Evolutionary conservation across 768 basidiomycete species (phyloP), one percentile per base, ranked within the genome.

Genomic region (Tricholoma sp.): DNA sequence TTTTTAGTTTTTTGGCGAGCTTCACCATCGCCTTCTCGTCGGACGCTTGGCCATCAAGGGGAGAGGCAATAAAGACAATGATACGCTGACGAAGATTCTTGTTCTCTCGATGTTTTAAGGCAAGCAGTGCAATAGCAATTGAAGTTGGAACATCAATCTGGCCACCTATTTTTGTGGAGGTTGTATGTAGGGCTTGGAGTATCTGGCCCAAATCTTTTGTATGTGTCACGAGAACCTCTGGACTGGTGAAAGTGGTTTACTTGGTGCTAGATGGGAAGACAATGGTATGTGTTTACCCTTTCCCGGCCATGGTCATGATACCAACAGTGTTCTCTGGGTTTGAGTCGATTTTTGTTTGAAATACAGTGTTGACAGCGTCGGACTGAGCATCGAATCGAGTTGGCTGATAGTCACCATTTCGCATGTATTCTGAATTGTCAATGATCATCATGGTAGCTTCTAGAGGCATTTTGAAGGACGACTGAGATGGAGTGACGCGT

Each of bases 271-370:
- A 35, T 31, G 9, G 22, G 29, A 6, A 41, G 31, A 43, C 3
- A 50, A 14, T 32, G 51, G 12, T 35, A 6, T 22, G 61, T 14
- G 68, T 83, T 71, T 66, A 96, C 96, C 89, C 88, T 72, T 97
- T 97, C 56, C 93, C 91, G 12, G 94, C 96, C 93, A 96, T 96
- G 27, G 93, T 92, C 95, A 99, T 97, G 41, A 98, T 76, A 4
- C 97, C 97, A 41, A 98, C 95, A 10, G 94, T 94, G 73, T 91
- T 98, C 76, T 99, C 97, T 16, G 96, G 93, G 75, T 99, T 98
- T 22, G 93, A 89, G 69, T 92, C 88, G 63, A 89, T 89, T 81
- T 99, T 99, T 54, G 91, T 86, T 69, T 88, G 86, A 71, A 97
- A 94, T 64, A 98, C 80, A 56, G 86, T 83, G 56, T 83, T 94